phyloP scores from a whole-genome alignment of 805 yeast species.

The Lachancea waltii region DNA sequence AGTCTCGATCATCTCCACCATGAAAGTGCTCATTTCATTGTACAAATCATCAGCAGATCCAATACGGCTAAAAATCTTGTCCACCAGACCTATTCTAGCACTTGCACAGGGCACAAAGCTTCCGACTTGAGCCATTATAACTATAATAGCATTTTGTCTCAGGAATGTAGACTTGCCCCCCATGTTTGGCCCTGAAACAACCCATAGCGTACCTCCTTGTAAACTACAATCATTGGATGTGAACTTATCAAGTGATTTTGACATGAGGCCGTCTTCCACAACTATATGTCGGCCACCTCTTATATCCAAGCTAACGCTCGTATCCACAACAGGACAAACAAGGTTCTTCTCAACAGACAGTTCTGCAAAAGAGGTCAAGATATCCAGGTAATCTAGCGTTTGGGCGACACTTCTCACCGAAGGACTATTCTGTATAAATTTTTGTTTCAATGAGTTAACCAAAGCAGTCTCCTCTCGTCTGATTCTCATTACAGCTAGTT shows the following conservation, averaged over 20 bases:
- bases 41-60: constrained; percentile 81
- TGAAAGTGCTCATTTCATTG: constrained; percentile 78
- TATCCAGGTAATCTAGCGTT: constrained; percentile 62
- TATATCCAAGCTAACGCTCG: constrained; percentile 43
- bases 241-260: constrained; percentile 35
- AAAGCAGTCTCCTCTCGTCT: constrained; percentile 48
- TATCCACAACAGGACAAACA: constrained; percentile 56
- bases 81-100: constrained; percentile 67
- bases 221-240: constrained; percentile 30
- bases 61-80: constrained; percentile 70
- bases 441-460: constrained; percentile 41
- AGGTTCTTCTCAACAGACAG: constrained; percentile 64
- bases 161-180: constrained; percentile 78
- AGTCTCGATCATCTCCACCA: constrained; percentile 90
- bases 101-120: constrained; percentile 60
- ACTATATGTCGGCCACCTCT: constrained; percentile 74
- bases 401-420: constrained; percentile 46
- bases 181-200: constrained; percentile 89
- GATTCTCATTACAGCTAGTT: constrained; percentile 42
- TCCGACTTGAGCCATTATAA: constrained; percentile 68
- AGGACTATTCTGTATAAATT: constrained; percentile 40
- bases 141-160: constrained; percentile 64
- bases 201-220: constrained; percentile 36
- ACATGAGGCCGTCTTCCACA: constrained; percentile 67
- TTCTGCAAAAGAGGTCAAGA: constrained; percentile 61